Conservation (phyloP, 495 filamentous ascomycete genomes). For the Penicillium steckii region DNA sequence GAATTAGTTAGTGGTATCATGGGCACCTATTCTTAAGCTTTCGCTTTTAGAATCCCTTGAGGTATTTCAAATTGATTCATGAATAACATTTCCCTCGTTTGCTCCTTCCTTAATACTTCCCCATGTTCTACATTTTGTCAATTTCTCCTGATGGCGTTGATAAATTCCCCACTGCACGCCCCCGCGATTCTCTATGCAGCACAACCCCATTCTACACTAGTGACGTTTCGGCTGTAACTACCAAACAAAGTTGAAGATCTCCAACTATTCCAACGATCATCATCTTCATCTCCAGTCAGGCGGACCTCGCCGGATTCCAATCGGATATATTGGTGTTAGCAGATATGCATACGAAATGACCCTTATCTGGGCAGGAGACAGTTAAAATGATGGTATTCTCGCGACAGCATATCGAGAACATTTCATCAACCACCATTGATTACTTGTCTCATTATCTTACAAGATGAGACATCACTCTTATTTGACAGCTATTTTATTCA, state of each 20-base stretch:
- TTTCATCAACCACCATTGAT: not conserved
- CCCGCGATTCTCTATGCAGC: not conserved
- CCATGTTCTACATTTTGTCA: not conserved
- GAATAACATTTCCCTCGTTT: not conserved
- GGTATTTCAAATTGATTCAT: not conserved
- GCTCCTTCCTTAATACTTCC: not conserved
- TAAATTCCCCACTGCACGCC: too few species aligned
- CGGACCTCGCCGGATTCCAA: not conserved
- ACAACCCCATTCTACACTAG: too few species aligned
- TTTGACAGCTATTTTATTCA: slow-evolving; percentile 1
- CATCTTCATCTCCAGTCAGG: not conserved
- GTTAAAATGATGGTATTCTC: not conserved
- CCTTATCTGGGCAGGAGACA: not conserved
- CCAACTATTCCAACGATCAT: not conserved
- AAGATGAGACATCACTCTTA: not conserved
- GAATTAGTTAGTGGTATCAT: too few species aligned
- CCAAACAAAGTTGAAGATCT: slow-evolving; percentile 5
- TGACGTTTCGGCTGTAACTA: slow-evolving; percentile 2
- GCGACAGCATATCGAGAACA: not conserved
- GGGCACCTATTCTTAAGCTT: too few species aligned
- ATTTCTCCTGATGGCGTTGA: not conserved
- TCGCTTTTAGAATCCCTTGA: too few species aligned
- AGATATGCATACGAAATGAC: too few species aligned
- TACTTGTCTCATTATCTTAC: not conserved
- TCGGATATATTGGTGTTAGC: too few species aligned